These are phyloP conservation scores for Crassisporium funariophilum DNA, from an alignment of 768 basidiomycete genomes.

Conservation along the genomic window DNA sequence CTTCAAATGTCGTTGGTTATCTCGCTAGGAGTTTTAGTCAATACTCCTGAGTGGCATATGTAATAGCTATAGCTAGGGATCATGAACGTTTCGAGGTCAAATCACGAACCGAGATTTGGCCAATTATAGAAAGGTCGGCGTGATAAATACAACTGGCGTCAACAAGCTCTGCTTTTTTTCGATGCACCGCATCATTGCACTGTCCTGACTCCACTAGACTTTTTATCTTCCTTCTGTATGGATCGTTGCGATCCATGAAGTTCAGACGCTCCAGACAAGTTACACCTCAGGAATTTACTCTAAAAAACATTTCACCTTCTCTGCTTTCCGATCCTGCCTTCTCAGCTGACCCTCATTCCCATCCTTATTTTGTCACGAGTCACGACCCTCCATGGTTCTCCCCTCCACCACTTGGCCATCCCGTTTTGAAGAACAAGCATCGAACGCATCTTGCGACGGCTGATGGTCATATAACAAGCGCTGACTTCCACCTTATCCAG, in stretches of 20 bases:
- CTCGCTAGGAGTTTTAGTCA: background rate
- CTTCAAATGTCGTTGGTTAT: no score
- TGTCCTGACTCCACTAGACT: background rate
- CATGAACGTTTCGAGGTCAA: no score
- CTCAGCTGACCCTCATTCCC: constrained; percentile 52
- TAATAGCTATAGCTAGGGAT: no score
- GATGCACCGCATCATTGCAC: no score
- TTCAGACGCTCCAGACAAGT: constrained; percentile 17
- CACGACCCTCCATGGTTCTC: constrained; percentile 26
- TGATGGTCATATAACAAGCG: constrained; percentile 9
- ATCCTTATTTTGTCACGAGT: constrained; percentile 44
- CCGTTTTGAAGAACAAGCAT: constrained; percentile 26
- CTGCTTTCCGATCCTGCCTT: constrained; percentile 56
- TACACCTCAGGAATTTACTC: constrained; percentile 6
- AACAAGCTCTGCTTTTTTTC: no score
- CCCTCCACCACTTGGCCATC: constrained; percentile 34
- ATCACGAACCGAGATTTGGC: no score
- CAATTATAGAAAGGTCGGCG: constrained; percentile 1
- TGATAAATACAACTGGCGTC: no score
- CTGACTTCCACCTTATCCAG: constrained; percentile 31
- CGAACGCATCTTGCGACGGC: constrained; percentile 16
- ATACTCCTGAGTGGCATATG: background rate
- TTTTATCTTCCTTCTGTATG: constrained; percentile 9
- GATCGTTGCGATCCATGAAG: constrained; percentile 17
- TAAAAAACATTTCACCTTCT: constrained; percentile 22